Conservation (phyloP, 768 basidiomycete genomes). For the Agaricus blazei region DNA sequence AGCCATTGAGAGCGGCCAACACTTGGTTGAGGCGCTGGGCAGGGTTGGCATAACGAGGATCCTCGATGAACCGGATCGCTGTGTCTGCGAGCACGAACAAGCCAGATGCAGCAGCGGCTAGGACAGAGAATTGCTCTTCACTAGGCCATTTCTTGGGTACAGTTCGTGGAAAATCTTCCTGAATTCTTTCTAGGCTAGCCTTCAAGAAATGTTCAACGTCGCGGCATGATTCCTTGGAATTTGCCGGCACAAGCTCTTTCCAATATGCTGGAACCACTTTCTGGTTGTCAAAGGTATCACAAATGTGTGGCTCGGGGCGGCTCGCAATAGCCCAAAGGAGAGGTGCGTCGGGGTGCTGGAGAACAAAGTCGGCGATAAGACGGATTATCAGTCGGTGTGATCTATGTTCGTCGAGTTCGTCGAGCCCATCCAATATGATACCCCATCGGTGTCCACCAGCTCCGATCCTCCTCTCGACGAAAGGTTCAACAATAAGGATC, state of each 20-base stretch:
- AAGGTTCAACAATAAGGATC: neutral
- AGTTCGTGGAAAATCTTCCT: neutral
- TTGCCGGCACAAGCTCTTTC: neutral
- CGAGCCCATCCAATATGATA: neutral
- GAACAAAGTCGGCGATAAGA: neutral
- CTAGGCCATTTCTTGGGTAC: neutral
- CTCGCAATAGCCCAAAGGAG: constrained; percentile 1
- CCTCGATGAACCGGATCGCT: neutral
- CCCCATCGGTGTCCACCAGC: neutral
- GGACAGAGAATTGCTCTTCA: neutral
- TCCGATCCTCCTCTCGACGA: neutral
- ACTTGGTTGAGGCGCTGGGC: neutral
- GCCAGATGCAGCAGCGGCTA: neutral
- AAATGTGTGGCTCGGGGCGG: neutral
- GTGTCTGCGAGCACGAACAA: neutral
- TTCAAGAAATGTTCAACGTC: neutral
- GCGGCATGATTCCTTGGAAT: neutral
- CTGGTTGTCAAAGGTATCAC: neutral
- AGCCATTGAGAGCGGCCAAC: neutral
- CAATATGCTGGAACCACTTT: neutral
- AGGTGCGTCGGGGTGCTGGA: neutral
- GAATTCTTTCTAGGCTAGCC: neutral
- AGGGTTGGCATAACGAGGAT: neutral
- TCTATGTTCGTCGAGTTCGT: neutral
- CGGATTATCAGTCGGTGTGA: neutral